Base-by-base conservation (phyloP, 139 green algal species). In the Zygnema circumcarinatum region DNA sequence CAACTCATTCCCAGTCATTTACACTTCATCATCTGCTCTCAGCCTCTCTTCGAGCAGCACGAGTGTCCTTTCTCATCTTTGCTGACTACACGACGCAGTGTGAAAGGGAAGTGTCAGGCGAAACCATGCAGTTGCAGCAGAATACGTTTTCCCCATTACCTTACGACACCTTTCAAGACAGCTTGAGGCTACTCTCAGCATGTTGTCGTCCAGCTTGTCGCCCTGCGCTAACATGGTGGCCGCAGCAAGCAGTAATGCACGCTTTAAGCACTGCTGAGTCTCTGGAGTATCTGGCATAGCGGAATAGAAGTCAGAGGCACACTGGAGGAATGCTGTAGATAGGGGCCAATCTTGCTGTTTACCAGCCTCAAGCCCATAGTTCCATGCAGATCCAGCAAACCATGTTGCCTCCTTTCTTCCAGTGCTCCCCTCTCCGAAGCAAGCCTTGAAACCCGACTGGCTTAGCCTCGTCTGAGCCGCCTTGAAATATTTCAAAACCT, bases 341-440 rank as follows among this genome's bases (percentile, higher is more conserved):
- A 40, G 29, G n/a, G 35, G 36, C 53, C 54, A 80, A 25, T 80
- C 47, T 0, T 86, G 32, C 31, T 78, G 25, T 69, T 79, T 79
- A n/a, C 80, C 80, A 86, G 80, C 80, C 29, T 86, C 80, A 81
- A 86, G 32, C 62, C 80, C 80, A 86, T 79, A 31, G 2, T 86
- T 79, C 80, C 80, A 86, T 3, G 80, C 47, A 25, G 80, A 86
- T n/a, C 42, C 54, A 67, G 80, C 80, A 81, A 86, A 86, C 80
- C 80, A 86, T 11, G 21, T 81, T 38, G 80, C 80, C 31, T 86
- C 80, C n/a, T 79, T 86, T 0, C 35, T 39, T 41, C 80, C 80
- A 29, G 33, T 42, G 39, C 38, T 39, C 35, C 42, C 42, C 53
- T 42, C 54, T 22, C 80, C 80, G 69, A 86, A 86, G 53, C 74